Evolutionary conservation across 1,139 yeast species (phyloP).

Genomic region (Yamadazyma sp.): DNA sequence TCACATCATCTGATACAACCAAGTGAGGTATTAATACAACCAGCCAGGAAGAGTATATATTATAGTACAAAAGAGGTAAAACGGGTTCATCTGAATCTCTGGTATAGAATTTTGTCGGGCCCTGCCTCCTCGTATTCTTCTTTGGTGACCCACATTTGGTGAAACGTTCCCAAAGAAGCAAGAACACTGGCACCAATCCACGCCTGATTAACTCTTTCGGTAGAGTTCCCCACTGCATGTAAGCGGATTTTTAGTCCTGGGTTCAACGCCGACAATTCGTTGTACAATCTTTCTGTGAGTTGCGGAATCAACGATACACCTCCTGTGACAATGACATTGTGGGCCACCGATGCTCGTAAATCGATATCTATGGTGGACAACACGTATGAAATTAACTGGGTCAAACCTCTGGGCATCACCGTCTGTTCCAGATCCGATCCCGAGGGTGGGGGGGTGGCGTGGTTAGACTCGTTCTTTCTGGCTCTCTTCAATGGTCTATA

Average conservation of each 20-base stretch:
- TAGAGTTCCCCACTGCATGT: constrained; percentile 81
- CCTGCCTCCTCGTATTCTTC: constrained; percentile 93
- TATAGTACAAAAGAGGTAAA: constrained; percentile 1
- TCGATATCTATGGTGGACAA: constrained; percentile 81
- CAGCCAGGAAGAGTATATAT: no score
- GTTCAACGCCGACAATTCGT: constrained; percentile 68
- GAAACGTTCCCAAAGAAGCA: constrained; percentile 92
- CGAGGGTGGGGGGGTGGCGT: constrained; percentile 40
- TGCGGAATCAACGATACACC: constrained; percentile 88
- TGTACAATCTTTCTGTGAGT: constrained; percentile 73
- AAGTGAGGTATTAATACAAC: no score
- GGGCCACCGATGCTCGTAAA: constrained; percentile 84
- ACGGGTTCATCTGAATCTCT: constrained; percentile 62
- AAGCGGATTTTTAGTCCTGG: constrained; percentile 93
- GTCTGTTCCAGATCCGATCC: constrained; percentile 8
- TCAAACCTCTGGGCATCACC: constrained; percentile 49
- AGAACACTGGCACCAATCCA: constrained; percentile 97
- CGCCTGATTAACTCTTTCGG: constrained; percentile 80
- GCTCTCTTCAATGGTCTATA: constrained; percentile 73
- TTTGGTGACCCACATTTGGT: constrained; percentile 93
- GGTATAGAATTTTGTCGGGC: constrained; percentile 70
- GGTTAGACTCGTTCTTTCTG: constrained; percentile 41
- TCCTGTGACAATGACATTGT: constrained; percentile 90
- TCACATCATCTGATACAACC: background rate
- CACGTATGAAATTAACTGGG: constrained; percentile 69